Conservation (phyloP, 225 moss, liverwort and hornwort species). For the Physcomitrellopsis africana region DNA sequence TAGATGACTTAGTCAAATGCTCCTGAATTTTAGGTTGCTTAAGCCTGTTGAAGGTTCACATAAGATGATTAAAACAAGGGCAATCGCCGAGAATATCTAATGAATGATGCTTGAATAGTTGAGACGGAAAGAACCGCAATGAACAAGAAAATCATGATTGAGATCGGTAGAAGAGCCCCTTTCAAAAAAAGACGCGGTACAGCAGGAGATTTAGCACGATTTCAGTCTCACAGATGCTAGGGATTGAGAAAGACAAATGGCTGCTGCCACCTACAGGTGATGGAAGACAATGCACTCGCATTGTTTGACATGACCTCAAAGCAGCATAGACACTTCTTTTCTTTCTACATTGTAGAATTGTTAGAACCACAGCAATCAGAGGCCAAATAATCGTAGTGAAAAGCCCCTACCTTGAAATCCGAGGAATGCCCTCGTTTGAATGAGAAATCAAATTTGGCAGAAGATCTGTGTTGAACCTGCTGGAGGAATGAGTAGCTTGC, state of each 20-base stretch:
- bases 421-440: conserved; percentile 6
- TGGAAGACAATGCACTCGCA: not conserved
- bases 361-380: not conserved
- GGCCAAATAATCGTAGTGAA: not conserved
- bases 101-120: not conserved
- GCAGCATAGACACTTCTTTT: not conserved
- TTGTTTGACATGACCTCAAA: not conserved
- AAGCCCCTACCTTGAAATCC: conserved; percentile 23
- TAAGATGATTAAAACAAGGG: not conserved
- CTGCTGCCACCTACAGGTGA: not conserved
- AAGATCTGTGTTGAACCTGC: conserved; percentile 7
- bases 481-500: conserved; percentile 11
- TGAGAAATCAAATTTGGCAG: conserved; percentile 18
- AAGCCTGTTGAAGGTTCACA: conserved; percentile 19
- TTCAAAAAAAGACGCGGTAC: not conserved
- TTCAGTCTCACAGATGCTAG: not conserved
- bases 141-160: not conserved
- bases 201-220: not conserved
- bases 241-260: not conserved
- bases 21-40: conserved; percentile 10
- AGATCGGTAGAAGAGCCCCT: not conserved
- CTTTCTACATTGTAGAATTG: not conserved
- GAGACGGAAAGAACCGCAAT: not conserved
- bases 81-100: not conserved
- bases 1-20: not conserved